Base-by-base conservation (phyloP, 2,329 filamentous ascomycete genomes). In the Xylariaceae sp. region DNA sequence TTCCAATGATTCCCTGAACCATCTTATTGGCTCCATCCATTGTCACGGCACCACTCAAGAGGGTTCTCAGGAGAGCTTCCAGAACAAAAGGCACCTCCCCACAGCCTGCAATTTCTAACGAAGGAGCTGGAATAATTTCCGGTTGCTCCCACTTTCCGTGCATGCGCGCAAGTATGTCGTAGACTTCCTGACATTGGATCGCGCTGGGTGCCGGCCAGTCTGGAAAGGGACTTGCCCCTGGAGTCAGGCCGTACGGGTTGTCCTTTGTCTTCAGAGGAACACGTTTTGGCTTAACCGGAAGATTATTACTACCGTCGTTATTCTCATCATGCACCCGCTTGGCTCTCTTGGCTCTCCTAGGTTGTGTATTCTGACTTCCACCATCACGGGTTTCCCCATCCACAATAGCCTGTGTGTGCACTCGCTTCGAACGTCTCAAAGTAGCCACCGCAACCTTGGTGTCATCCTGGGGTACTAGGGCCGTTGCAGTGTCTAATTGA, bases 141-240 rank as follows among this genome's bases (percentile, higher is more conserved):
- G 90, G 90, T 7, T 82, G 79, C 51, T 77, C 76, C 11, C 88
- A 80, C 56, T 83, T 78, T 1, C 88, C 88, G 67, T 95, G 89
- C 0, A 84, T 71, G 10, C 78, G 77, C 1, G 84, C 81, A 0
- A 95, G 80, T 1, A 93, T 76, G 0, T 77, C 75, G 57, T 85
- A 82, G 3, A 93, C 88, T 66, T 88, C 80, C 63, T 87, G 79
- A 69, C 89, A 92, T 66, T 90, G 84, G 54, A 85, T 82, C 0
- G 78, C 67, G 0, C 87, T 91, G 0, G 90, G 90, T 57, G 79
- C 81, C 2, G 72, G 66, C 71, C 84, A 88, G 58, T 87, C 78
- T 0, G 89, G 88, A 64, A 88, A 95, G 0, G 90, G 90, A 0
- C 84, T 81, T 55, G 69, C 67, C 23, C 82, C 82, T 30, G 81